A percentile compares a stretch with the other conserved stretches of the same genome.
Conservation (phyloP, 2,329 filamentous ascomycete species). For the Cordyceps farinosa region DNA sequence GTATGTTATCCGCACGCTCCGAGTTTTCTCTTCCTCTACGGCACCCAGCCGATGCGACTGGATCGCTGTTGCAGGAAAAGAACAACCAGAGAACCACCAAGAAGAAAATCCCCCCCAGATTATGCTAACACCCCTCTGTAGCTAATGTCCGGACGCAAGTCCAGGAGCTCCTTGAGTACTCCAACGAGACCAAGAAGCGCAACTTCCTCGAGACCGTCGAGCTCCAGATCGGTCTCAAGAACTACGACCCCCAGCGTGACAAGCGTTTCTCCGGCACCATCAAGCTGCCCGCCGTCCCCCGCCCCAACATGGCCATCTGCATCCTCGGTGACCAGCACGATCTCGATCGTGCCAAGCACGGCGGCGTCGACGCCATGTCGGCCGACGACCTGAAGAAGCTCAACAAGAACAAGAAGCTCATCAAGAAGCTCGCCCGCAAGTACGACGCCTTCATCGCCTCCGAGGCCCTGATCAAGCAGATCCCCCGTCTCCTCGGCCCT, state of each 20-base stretch:
- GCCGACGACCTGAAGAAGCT: constrained; percentile 99
- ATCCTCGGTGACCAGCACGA: constrained; percentile 80
- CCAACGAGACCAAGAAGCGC: constrained; percentile 88
- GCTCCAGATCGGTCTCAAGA: constrained; percentile 92
- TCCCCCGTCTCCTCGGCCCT: constrained; percentile 97
- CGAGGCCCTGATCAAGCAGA: constrained; percentile 98
- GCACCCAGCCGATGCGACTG: not conserved
- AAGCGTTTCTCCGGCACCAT: constrained; percentile 99
- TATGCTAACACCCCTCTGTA: constrained; percentile 37
- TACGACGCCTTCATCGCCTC: constrained; percentile 99
- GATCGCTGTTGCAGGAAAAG: not conserved
- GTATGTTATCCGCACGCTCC: constrained; percentile 35
- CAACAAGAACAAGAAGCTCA: constrained; percentile 99
- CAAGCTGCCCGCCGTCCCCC: constrained; percentile 86
- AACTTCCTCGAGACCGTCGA: constrained; percentile 97
- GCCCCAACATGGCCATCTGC: constrained; percentile 87
- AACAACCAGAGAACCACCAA: not conserved
- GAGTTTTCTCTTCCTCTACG: not conserved
- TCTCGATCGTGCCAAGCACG: constrained; percentile 99
- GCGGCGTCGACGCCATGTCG: constrained; percentile 97
- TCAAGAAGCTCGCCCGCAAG: constrained; percentile 99
- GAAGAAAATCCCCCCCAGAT: not conserved
- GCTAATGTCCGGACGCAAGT: constrained; percentile 97
- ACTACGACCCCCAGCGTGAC: constrained; percentile 99
- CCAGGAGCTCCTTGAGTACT: constrained; percentile 91